Evolutionary conservation across 257 asterid species (phyloP).

Genomic region (Nicotiana obtusifolia): DNA sequence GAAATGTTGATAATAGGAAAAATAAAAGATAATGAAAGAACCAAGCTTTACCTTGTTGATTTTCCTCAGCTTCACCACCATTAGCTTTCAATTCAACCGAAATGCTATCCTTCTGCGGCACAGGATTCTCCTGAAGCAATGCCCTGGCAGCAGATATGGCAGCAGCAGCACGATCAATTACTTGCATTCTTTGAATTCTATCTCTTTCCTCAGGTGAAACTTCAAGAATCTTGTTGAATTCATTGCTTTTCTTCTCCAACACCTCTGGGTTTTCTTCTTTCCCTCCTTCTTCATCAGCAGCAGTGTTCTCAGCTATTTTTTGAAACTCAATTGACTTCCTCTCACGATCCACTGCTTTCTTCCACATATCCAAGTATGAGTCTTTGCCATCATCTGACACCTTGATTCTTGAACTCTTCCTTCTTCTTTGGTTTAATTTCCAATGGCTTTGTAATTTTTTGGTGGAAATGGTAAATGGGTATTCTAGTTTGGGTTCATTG

Average conservation of each 20-base stretch:
- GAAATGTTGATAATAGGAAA: background rate
- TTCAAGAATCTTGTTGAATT: constrained; percentile 68
- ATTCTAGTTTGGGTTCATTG: constrained; percentile 13
- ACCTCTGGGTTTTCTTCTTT: constrained; percentile 33
- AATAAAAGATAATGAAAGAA: background rate
- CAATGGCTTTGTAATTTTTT: constrained; percentile 8
- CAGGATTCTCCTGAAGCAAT: constrained; percentile 48
- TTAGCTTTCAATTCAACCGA: constrained; percentile 19
- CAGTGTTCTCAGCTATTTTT: constrained; percentile 33
- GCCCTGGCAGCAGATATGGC: constrained; percentile 90
- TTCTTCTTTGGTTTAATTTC: constrained; percentile 10
- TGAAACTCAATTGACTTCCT: constrained; percentile 54
- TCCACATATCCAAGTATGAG: constrained; percentile 93
- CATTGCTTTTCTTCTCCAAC: constrained; percentile 50
- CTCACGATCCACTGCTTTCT: constrained; percentile 67
- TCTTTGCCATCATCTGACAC: constrained; percentile 40
- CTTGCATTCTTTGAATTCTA: constrained; percentile 78
- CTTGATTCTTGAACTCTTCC: constrained; percentile 29
- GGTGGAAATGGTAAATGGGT: constrained; percentile 23
- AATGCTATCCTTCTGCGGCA: constrained; percentile 21
- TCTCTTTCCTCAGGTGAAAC: constrained; percentile 72
- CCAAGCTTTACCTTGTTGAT: constrained; percentile 35
- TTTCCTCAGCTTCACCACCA: constrained; percentile 18
- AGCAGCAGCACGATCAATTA: constrained; percentile 96
- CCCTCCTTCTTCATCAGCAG: constrained; percentile 5